Evolutionary conservation across 495 filamentous ascomycete genomes (phyloP), one percentile per base, ranked within the genome.

Genomic region (Podospora appendiculata): DNA sequence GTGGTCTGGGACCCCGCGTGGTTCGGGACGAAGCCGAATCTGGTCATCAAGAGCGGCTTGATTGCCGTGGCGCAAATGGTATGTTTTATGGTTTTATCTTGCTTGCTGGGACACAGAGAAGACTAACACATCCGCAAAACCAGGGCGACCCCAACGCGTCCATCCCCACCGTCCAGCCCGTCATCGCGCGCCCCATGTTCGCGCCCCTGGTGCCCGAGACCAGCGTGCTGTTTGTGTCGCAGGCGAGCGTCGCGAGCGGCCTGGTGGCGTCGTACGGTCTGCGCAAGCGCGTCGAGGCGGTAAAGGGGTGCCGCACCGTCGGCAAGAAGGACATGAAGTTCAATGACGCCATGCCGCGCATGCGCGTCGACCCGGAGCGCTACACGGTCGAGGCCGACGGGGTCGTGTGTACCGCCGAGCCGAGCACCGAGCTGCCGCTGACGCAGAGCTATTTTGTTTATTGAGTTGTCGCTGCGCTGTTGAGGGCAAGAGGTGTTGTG

Each of bases 261-360:
- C 74, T 70, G 2, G 75, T 93, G n/a, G 72, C 78, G 25, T 63
- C 58, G 9, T 97, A 96, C 67, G 80, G 79, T 3, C 73, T 98
- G 50, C 79, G 78, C 56, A 95, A 93, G 68, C 79, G 89, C 36
- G 71, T 97, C 52, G 89, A 90, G 72, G 71, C 88, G 8, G 88
- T 97, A 32, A 82, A 79, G 58, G 81, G 83, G 46, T 96, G 92
- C 64, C 79, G 93, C 54, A 79, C 70, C 16, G 79, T 97, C 47
- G 75, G 86, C 14, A 98, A 98, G 78, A 78, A 74, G 61, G 88
- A 97, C 63, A 96, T 98, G 92, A 93, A 90, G 68, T 89, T 80
- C 68, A 98, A 98, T 68, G 85, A 90, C 60, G 66, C 70, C 16
- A 90, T 85, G 84, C 93, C 93, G 14, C 83, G 77, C 71, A 97